Evolutionary conservation across 768 basidiomycete species (phyloP).

Genomic region (Favolaschia claudopus): DNA sequence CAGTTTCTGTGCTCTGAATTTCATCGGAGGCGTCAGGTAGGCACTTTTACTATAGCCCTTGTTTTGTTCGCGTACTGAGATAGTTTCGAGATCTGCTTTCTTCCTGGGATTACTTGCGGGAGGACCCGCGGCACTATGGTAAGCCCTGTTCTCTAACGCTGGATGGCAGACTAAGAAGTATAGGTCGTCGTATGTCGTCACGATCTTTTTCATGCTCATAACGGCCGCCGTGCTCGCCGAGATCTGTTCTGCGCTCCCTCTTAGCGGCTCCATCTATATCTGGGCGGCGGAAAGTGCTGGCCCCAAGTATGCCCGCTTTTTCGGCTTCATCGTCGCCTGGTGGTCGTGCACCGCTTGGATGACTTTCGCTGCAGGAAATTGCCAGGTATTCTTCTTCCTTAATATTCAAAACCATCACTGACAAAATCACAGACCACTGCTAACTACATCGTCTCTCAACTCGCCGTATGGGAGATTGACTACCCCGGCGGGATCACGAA

Average conservation of each 20-base stretch:
- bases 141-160: conserved; percentile 6
- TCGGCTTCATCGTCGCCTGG: conserved; percentile 92
- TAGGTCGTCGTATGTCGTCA: conserved; percentile 87
- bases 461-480: conserved; percentile 79
- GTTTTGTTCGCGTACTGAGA: too few species aligned
- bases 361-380: conserved; percentile 90
- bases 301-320: conserved; percentile 83
- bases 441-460: conserved; percentile 88
- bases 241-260: conserved; percentile 86
- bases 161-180: conserved; percentile 17
- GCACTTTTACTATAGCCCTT: too few species aligned
- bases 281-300: conserved; percentile 96
- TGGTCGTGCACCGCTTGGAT: conserved; percentile 97
- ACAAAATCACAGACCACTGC: conserved; percentile 69
- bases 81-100: conserved; percentile 68
- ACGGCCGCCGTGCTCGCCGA: conserved; percentile 89
- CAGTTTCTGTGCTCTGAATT: conserved; percentile 89
- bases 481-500: conserved; percentile 82
- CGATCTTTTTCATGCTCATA: conserved; percentile 87
- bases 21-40: conserved; percentile 87
- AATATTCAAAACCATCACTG: conserved; percentile 1
- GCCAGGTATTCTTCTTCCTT: conserved; percentile 61
- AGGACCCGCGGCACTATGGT: conserved; percentile 90
- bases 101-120: conserved; percentile 87
- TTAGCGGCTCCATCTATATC: conserved; percentile 92